Conservation (phyloP, 2,329 filamentous ascomycete species). For the Diplocarpon rosae region DNA sequence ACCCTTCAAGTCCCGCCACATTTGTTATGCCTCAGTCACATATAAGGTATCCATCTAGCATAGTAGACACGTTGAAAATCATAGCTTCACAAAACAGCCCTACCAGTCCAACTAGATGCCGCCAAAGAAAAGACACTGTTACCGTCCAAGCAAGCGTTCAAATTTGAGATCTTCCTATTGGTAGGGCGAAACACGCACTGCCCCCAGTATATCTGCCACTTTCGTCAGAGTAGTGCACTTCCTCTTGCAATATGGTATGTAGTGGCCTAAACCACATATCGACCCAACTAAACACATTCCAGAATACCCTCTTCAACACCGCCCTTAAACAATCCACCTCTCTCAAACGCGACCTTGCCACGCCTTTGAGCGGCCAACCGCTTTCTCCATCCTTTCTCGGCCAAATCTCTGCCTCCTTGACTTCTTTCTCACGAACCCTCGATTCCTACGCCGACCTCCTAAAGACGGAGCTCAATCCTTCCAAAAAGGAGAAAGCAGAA, state of each 20-base stretch:
- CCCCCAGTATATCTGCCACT: too few relatives aligned
- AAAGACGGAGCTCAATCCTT: conserved; percentile 77
- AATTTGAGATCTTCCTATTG: too few relatives aligned
- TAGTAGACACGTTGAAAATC: too few relatives aligned
- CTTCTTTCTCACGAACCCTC: conserved; percentile 75
- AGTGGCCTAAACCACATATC: neutral
- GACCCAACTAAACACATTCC: conserved; percentile 9
- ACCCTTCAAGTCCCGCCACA: too few relatives aligned
- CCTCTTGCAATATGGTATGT: conserved; percentile 12
- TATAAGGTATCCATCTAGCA: too few relatives aligned
- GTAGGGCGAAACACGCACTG: too few relatives aligned
- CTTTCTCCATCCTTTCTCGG: conserved; percentile 53
- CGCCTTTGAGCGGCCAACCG: conserved; percentile 48
- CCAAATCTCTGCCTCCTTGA: conserved; percentile 67
- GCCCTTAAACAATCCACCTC: conserved; percentile 75
- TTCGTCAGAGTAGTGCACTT: neutral
- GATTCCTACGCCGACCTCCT: conserved; percentile 84
- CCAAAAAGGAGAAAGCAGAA: conserved; percentile 83
- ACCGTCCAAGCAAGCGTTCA: too few relatives aligned
- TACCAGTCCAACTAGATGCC: too few relatives aligned
- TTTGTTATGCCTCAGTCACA: too few relatives aligned
- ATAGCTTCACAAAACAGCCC: too few relatives aligned
- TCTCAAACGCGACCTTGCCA: conserved; percentile 65
- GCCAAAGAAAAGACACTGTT: too few relatives aligned
- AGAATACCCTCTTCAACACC: conserved; percentile 81